Evolutionary conservation across 495 filamentous ascomycete species (phyloP), one percentile per base, ranked within the genome.

Genomic region (Penicillium macrosclerotiorum): DNA sequence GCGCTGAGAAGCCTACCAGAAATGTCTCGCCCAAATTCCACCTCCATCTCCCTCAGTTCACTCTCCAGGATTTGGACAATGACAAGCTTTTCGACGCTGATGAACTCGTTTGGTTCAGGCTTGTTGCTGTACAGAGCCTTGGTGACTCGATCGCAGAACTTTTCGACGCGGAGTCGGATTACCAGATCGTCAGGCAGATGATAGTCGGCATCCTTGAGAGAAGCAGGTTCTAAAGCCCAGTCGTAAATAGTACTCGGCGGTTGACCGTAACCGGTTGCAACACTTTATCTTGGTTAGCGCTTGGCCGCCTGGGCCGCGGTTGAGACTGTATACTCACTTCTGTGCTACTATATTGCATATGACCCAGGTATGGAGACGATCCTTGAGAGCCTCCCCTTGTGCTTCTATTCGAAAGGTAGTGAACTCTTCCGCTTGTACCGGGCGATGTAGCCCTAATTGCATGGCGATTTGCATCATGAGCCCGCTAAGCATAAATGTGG

Each of bases 391-490:
- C 54, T 92, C 89, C 37, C 86, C 86, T 62, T 85, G 83, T 17
- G 92, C 77, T 49, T 91, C 85, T 42, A 95, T 83, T 5, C 80
- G 83, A 37, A 89, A 86, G 1, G 87, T 81, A 0, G 87, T 88
- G 66, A 95, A 96, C 60, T 96, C 90, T 65, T 95, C 88, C 5
- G 89, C 83, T 63, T 95, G 88, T 35, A 87, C 89, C 2, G 91
- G 91, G 25, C 90, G 84, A 56, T 96, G 91, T 40, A 96, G 74
- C 11, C 91, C 91, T 42, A 92, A 81, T 42, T 92, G 89, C 66
- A 91, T 91, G 11, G 91, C 90, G 52, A 91, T 83, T 59, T 95
- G 90, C 86, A 95, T 94, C 89, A 95, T 91, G 35, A 93, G 74
- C 7, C 90, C 91, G 52, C 86, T 83, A 9, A 95, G 74, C 69